Conservation (phyloP, 805 yeast genomes). For the Myxozyma mucilagina region DNA sequence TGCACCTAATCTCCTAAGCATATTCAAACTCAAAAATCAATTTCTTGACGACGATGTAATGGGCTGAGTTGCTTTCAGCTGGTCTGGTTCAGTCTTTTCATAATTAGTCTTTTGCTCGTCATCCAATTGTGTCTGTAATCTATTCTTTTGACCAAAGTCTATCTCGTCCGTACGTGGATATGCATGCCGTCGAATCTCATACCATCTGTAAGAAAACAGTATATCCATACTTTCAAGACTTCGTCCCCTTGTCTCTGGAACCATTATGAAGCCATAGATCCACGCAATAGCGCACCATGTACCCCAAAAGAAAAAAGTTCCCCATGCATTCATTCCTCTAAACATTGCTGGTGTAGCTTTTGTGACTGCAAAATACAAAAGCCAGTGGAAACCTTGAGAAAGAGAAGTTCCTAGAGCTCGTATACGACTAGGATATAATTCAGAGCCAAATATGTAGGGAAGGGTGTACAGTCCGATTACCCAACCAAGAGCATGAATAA, state of each 20-base stretch:
- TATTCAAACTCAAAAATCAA: no score
- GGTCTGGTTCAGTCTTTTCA: no score
- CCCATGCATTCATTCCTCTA: constrained; percentile 15
- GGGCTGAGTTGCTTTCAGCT: no score
- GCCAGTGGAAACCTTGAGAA: constrained; percentile 19
- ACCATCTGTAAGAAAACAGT: constrained; percentile 9
- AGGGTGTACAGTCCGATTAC: constrained; percentile 11
- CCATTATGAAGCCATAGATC: constrained; percentile 16
- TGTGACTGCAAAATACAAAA: constrained; percentile 20
- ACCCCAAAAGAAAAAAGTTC: constrained; percentile 15
- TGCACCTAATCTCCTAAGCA: neutral
- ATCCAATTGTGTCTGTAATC: neutral
- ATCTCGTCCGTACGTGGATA: constrained; percentile 3
- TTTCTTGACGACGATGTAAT: no score
- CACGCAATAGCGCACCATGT: constrained; percentile 19
- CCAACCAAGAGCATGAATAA: constrained; percentile 21
- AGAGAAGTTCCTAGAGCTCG: constrained; percentile 12
- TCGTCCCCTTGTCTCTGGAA: constrained; percentile 20
- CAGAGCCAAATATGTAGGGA: constrained; percentile 19
- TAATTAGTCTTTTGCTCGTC: neutral
- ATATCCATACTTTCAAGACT: constrained; percentile 12
- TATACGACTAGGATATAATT: constrained; percentile 15
- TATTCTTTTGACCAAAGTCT: neutral
- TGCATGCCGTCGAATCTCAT: constrained; percentile 13
- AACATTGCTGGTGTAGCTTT: constrained; percentile 17